Evolutionary conservation across 768 basidiomycete genomes (phyloP).

Genomic region (Leccinum imitatum): DNA sequence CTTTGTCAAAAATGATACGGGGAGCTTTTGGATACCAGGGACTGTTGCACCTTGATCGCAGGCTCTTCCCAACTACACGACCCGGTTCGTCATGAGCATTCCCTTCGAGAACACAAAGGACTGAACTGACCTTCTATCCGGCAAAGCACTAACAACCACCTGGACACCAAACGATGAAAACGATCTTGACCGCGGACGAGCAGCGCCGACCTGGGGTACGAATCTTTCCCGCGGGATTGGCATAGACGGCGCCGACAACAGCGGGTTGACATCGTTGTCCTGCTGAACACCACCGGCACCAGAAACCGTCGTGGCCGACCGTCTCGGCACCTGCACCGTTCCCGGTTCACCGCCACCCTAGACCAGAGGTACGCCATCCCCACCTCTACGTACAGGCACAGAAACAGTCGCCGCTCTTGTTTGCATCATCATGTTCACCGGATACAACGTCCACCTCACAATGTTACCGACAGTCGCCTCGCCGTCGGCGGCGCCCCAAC

Average conservation of each 20-base stretch:
- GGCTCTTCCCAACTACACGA: constrained; percentile 26
- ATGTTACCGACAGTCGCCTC: constrained; percentile 38
- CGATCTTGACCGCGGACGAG: constrained; percentile 63
- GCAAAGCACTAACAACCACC: not conserved
- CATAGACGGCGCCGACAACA: constrained; percentile 1
- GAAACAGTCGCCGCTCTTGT: constrained; percentile 33
- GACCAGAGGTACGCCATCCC: not conserved
- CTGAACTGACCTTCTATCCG: constrained; percentile 20
- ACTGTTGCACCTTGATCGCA: constrained; percentile 5
- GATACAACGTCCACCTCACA: constrained; percentile 33
- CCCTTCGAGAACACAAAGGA: not conserved
- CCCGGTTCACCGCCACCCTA: not conserved
- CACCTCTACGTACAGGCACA: constrained; percentile 28
- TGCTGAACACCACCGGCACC: not conserved
- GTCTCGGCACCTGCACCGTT: constrained; percentile 20
- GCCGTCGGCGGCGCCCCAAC: constrained; percentile 23
- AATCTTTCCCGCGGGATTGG: constrained; percentile 62
- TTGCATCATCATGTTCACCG: constrained; percentile 12
- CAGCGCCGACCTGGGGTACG: constrained; percentile 50
- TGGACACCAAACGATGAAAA: constrained; percentile 68
- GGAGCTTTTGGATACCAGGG: no score
- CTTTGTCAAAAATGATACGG: no score
- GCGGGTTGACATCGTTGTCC: not conserved
- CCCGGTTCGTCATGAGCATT: not conserved
- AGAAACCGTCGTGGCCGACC: constrained; percentile 8